Conservation (phyloP, 2,329 filamentous ascomycete genomes). For the Botrytis hyacinthi region DNA sequence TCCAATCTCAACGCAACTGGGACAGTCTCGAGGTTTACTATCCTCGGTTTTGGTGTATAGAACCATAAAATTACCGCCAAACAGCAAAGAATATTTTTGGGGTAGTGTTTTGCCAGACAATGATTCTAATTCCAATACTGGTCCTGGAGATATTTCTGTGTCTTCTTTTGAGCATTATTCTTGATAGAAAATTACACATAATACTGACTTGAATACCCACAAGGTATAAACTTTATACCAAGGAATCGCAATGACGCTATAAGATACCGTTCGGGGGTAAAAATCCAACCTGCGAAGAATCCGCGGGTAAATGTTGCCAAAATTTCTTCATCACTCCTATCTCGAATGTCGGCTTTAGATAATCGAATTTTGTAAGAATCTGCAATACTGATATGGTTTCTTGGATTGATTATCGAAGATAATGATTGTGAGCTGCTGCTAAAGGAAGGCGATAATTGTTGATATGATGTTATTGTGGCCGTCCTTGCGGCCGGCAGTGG, state of each 20-base stretch:
- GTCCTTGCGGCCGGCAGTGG: neutral
- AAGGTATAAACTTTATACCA: slow-evolving; percentile 21
- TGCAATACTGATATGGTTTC: neutral
- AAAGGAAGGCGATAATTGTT: neutral
- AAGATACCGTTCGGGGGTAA: slow-evolving; percentile 22
- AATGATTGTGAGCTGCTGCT: neutral
- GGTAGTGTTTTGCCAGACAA: slow-evolving; percentile 17
- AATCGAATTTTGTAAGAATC: neutral
- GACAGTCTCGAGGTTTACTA: neutral
- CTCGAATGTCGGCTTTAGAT: neutral
- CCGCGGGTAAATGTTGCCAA: slow-evolving; percentile 25
- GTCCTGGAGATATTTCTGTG: slow-evolving; percentile 11
- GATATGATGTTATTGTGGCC: neutral
- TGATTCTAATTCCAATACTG: neutral
- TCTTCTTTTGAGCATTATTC: neutral
- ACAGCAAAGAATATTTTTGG: slow-evolving; percentile 19
- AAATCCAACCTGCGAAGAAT: slow-evolving; percentile 28
- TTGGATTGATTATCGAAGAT: neutral
- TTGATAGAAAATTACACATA: neutral
- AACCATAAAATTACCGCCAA: slow-evolving; percentile 26
- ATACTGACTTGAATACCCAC: slow-evolving; percentile 22
- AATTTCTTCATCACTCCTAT: slow-evolving; percentile 17
- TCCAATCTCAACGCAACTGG: slow-evolving; percentile 26
- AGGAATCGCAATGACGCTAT: slow-evolving; percentile 6
- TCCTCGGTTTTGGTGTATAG: slow-evolving; percentile 16